Conservation (phyloP, 306 rosid species). For the Malus sieversii region DNA sequence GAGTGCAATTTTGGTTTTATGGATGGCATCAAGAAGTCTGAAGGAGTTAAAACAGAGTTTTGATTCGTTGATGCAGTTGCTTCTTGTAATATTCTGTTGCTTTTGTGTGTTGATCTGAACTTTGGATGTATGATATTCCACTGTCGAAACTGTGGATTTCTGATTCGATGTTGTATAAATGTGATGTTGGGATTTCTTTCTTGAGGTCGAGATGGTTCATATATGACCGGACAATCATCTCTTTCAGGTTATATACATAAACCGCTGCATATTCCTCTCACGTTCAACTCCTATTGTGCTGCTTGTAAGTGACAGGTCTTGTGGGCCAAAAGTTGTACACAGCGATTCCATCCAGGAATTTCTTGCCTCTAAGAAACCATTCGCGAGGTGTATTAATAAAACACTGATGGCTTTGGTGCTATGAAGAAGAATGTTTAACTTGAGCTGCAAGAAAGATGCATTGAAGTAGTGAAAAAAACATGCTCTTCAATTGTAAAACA, state of each 20-base stretch:
- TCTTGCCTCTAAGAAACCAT: neutral
- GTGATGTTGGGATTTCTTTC: neutral
- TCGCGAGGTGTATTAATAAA: neutral
- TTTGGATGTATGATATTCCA: constrained; percentile 15
- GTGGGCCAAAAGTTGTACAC: neutral
- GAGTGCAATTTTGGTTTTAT: neutral
- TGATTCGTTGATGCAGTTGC: neutral
- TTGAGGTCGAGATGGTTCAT: neutral
- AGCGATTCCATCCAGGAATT: neutral
- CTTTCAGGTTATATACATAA: neutral
- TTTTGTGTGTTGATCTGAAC: neutral
- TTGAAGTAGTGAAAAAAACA: neutral
- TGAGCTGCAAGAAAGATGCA: constrained; percentile 10
- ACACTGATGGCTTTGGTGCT: too few relatives aligned
- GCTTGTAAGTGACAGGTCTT: neutral
- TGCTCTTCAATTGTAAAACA: neutral
- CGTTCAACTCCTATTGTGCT: neutral
- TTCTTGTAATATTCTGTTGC: constrained; percentile 15
- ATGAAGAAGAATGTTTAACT: neutral
- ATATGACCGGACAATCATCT: neutral
- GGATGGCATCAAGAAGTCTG: neutral
- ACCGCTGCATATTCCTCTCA: neutral
- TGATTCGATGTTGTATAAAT: neutral
- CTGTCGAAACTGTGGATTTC: neutral
- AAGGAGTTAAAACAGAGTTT: neutral